Conservation (phyloP, 495 filamentous ascomycete species). For the Lasiosphaeria hispida region DNA sequence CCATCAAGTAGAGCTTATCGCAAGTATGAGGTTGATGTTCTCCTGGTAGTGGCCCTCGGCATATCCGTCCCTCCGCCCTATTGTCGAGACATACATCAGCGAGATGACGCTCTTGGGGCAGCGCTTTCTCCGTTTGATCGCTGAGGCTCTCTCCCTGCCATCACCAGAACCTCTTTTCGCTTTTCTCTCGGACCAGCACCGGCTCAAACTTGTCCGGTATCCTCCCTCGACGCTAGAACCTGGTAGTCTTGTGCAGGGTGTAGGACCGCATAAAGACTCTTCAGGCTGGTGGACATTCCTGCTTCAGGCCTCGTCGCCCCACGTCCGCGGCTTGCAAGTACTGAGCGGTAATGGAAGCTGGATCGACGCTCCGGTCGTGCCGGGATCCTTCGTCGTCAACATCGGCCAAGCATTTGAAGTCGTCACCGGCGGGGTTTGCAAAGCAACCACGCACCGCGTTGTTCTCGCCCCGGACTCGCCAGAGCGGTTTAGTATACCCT, state of each 20-base stretch:
- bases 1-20: background rate
- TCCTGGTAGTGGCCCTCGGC: constrained; percentile 10
- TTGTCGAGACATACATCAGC: constrained; percentile 45
- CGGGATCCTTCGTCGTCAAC: constrained; percentile 54
- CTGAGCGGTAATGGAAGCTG: constrained; percentile 47
- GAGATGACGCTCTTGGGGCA: constrained; percentile 46
- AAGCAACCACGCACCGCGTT: constrained; percentile 53
- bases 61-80: constrained; percentile 18
- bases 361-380: constrained; percentile 50
- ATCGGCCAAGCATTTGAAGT: constrained; percentile 59
- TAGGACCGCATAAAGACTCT: constrained; percentile 57
- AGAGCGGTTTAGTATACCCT: constrained; percentile 45
- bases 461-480: constrained; percentile 17
- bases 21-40: background rate
- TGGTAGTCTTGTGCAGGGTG: constrained; percentile 36
- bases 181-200: constrained; percentile 54
- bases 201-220: constrained; percentile 54
- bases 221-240: constrained; percentile 20
- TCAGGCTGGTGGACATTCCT: constrained; percentile 58
- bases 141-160: constrained; percentile 41
- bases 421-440: constrained; percentile 50
- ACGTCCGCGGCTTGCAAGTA: constrained; percentile 48
- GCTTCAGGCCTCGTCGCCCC: constrained; percentile 45
- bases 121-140: constrained; percentile 50
- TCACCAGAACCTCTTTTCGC: constrained; percentile 43